Conservation (phyloP, 2,329 filamentous ascomycete species). For the Colletotrichum coccodes region DNA sequence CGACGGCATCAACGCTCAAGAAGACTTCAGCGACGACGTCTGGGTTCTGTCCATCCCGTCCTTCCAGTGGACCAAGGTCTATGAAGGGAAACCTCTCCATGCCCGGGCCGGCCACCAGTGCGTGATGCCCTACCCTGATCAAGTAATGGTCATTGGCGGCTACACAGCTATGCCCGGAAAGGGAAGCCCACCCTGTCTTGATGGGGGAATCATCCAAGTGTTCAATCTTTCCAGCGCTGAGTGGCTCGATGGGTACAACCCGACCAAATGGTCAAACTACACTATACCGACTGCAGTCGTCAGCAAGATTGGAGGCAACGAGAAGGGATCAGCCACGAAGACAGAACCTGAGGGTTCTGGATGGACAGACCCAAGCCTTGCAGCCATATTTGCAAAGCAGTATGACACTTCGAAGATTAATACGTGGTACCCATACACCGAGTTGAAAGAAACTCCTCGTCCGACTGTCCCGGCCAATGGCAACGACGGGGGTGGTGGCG, state of each 20-base stretch:
- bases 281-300: constrained; percentile 73
- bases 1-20: constrained; percentile 55
- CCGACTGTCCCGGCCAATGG: constrained; percentile 30
- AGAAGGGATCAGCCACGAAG: constrained; percentile 74
- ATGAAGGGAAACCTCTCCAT: constrained; percentile 54
- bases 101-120: constrained; percentile 80
- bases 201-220: constrained; percentile 64
- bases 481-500: constrained; percentile 34
- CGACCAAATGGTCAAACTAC: constrained; percentile 72
- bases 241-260: constrained; percentile 79
- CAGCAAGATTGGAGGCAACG: constrained; percentile 73
- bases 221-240: constrained; percentile 77
- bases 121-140: constrained; percentile 79
- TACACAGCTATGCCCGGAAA: constrained; percentile 52
- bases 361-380: constrained; percentile 62
- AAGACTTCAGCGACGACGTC: constrained; percentile 70
- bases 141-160: constrained; percentile 84
- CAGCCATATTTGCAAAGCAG: constrained; percentile 60
- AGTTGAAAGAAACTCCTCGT: constrained; percentile 42
- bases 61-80: constrained; percentile 78
- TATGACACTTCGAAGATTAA: constrained; percentile 68
- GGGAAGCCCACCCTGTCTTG: constrained; percentile 53
- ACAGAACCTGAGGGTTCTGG: constrained; percentile 69
- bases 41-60: constrained; percentile 85
- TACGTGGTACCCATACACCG: constrained; percentile 69